Percentiles rank a stretch among this genome's conserved stretches.
phyloP scores from a whole-genome alignment of 1,284 basidiomycete species.

The Vanrija sp. region DNA sequence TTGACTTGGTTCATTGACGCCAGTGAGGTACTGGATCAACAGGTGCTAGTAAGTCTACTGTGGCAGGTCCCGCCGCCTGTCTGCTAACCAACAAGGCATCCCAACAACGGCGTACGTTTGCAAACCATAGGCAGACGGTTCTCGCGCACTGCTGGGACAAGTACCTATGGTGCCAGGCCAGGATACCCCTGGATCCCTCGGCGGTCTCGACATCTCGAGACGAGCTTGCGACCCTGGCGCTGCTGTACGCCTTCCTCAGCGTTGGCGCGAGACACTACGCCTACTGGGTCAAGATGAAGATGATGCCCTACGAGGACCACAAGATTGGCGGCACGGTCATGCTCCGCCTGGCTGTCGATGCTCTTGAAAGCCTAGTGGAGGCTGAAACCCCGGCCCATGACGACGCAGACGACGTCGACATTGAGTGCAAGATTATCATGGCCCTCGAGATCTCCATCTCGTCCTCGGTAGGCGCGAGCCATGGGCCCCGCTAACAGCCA shows the following conservation, averaged over 20 bases:
- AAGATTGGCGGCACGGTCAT: not conserved
- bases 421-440: too few species aligned
- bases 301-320: conserved; percentile 5
- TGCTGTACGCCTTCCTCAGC: conserved; percentile 9
- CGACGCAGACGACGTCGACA: too few species aligned
- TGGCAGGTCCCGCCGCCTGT: not conserved
- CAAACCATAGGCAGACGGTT: conserved; percentile 6
- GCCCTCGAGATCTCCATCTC: too few species aligned
- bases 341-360: too few species aligned
- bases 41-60: not conserved
- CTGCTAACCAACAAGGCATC: not conserved
- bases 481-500: too few species aligned
- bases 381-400: too few species aligned
- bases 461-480: too few species aligned
- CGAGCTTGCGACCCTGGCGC: not conserved
- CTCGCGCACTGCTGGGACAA: conserved; percentile 12
- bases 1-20: conserved; percentile 17
- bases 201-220: not conserved
- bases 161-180: conserved; percentile 10
- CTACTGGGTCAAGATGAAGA: conserved; percentile 8
- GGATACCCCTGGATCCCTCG: not conserved
- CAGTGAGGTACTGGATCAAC: conserved; percentile 7
- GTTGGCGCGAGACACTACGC: conserved; percentile 8
- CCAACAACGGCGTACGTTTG: conserved; percentile 8
- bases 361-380: too few species aligned